Conservation (phyloP, 179 eudicot genomes). For the Camellia oleifera region DNA sequence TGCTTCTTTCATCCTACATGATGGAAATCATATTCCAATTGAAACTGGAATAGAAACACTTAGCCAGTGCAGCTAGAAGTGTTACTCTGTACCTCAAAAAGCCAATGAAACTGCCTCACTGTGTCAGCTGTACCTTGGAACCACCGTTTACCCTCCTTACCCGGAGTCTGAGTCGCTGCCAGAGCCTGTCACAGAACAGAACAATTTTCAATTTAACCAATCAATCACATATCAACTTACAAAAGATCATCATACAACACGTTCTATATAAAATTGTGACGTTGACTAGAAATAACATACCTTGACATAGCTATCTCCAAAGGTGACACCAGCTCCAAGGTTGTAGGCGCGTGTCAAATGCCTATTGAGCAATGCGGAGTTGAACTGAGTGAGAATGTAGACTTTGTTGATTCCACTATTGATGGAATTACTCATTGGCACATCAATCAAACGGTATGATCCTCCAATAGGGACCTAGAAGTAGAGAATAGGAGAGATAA, state of each 20-base stretch:
- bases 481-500: not conserved
- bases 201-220: not conserved
- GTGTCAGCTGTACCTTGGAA: slow-evolving; percentile 96
- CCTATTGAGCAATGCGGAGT: slow-evolving; percentile 89
- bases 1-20: slow-evolving; percentile 83
- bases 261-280: not conserved
- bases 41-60: not conserved
- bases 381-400: slow-evolving; percentile 89
- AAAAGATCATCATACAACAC: too few relatives aligned
- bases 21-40: not conserved
- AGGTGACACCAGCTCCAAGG: slow-evolving; percentile 61
- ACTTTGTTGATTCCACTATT: slow-evolving; percentile 94
- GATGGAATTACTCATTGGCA: slow-evolving; percentile 97
- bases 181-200: slow-evolving; percentile 43
- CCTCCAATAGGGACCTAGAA: slow-evolving; percentile 90
- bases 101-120: slow-evolving; percentile 93
- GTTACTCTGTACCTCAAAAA: slow-evolving; percentile 63
- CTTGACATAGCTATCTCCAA: slow-evolving; percentile 92
- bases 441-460: slow-evolving; percentile 85
- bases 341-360: slow-evolving; percentile 83
- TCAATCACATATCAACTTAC: not conserved
- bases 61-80: too few relatives aligned
- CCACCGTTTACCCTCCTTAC: slow-evolving; percentile 76
- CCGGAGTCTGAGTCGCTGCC: slow-evolving; percentile 91
- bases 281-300: slow-evolving; percentile 22